These are phyloP conservation scores for Zymoseptoria passerinii DNA, from an alignment of 2,329 filamentous ascomycete species.

Conservation along the genomic window DNA sequence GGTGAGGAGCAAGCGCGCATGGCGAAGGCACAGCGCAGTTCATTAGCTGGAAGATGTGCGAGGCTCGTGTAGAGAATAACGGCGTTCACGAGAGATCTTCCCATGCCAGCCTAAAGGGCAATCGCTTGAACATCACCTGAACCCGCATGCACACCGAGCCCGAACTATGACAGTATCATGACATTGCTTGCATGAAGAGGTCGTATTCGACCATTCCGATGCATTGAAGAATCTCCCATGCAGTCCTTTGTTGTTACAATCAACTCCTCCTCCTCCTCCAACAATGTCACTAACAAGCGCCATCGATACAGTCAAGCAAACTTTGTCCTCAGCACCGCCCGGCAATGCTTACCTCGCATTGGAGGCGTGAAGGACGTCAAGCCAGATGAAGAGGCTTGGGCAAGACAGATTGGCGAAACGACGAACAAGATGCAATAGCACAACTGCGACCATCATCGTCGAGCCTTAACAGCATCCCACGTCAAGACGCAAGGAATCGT, in stretches of 20 bases:
- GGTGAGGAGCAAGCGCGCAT: too few relatives aligned
- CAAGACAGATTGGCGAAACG: conserved; percentile 38
- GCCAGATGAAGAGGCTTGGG: conserved; percentile 36
- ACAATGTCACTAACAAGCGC: not conserved
- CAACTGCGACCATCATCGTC: conserved; percentile 37
- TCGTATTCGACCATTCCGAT: not conserved
- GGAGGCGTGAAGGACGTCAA: conserved; percentile 38
- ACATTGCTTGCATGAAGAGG: not conserved
- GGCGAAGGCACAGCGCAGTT: too few relatives aligned
- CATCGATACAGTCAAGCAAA: not conserved
- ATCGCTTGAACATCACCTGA: not conserved
- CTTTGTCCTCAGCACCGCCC: not conserved
- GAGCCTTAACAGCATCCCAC: conserved; percentile 37
- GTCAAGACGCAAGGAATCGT: conserved; percentile 42
- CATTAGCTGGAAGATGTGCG: too few relatives aligned
- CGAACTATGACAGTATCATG: not conserved
- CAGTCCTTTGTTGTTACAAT: not conserved
- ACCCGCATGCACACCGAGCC: not conserved
- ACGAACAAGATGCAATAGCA: conserved; percentile 41
- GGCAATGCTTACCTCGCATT: conserved; percentile 32
- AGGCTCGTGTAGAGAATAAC: too few relatives aligned
- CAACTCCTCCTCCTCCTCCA: not conserved
- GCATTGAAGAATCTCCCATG: not conserved
- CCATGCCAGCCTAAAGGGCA: not conserved
- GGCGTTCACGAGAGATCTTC: too few relatives aligned